phyloP scores from a whole-genome alignment of 1,139 yeast genomes.

The Geotrichum klebahnii region DNA sequence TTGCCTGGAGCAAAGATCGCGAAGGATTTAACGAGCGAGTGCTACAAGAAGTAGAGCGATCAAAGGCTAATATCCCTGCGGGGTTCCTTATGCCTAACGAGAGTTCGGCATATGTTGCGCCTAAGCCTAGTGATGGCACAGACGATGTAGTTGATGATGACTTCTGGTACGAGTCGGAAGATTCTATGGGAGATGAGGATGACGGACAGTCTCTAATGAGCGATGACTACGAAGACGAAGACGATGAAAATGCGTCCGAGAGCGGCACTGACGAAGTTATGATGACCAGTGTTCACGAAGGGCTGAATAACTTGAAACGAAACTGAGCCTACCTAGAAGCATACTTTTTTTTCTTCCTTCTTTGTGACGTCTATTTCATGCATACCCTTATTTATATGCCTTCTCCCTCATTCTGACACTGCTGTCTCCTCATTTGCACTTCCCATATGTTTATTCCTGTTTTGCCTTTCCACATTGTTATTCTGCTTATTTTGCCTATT shows the following conservation, averaged over 20 bases:
- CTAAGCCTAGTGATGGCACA: constrained; percentile 43
- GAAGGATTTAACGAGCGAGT: constrained; percentile 77
- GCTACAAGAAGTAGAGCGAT: constrained; percentile 73
- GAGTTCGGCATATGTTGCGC: constrained; percentile 56
- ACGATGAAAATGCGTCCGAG: not conserved
- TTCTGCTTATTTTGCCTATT: no score
- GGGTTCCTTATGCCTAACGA: constrained; percentile 78
- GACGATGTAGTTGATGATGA: constrained; percentile 76
- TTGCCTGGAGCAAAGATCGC: constrained; percentile 79
- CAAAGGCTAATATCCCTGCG: constrained; percentile 77
- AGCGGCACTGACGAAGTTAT: not conserved
- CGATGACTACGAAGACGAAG: constrained; percentile 7
- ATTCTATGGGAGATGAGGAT: constrained; percentile 49
- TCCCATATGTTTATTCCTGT: no score
- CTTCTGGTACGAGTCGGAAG: constrained; percentile 78
- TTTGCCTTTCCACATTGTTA: no score
- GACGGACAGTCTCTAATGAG: not conserved
- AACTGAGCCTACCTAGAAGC: no score
- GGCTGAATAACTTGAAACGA: no score
- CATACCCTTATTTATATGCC: no score
- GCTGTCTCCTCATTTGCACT: no score
- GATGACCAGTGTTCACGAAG: no score
- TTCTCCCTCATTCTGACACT: no score
- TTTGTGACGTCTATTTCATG: no score
- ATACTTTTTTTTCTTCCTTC: no score